phyloP scores from a whole-genome alignment of 2,329 filamentous ascomycete species.

The Beauveria medogensis region DNA sequence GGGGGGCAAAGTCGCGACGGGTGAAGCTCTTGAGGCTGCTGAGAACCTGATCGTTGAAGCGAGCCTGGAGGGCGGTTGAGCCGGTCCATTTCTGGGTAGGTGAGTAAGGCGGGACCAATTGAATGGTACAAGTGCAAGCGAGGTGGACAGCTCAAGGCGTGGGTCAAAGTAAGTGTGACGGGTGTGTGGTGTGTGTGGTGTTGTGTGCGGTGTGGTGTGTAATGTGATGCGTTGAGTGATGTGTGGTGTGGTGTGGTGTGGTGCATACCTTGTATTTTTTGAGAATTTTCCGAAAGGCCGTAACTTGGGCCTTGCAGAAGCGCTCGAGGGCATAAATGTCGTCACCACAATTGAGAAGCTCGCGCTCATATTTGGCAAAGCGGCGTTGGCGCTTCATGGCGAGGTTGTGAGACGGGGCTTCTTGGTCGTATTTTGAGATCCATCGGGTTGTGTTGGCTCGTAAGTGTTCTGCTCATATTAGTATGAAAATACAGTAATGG shows the following conservation, averaged over 20 bases:
- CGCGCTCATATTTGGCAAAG: conserved; percentile 45
- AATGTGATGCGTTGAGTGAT: too few relatives aligned
- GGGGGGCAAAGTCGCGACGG: conserved; percentile 51
- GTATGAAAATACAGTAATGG: background rate
- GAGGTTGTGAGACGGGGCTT: conserved; percentile 21
- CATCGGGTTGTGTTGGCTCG: conserved; percentile 39
- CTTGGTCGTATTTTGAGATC: conserved; percentile 34
- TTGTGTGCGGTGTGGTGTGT: too few relatives aligned
- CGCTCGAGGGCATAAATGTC: conserved; percentile 63
- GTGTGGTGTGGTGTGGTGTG: background rate
- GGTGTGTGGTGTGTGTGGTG: too few relatives aligned
- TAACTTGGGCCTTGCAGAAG: conserved; percentile 65
- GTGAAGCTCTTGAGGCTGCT: conserved; percentile 64
- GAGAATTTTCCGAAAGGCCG: conserved; percentile 72
- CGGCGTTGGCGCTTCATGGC: conserved; percentile 40
- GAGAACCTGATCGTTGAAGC: conserved; percentile 61
- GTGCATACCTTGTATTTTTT: conserved; percentile 70
- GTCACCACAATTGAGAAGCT: conserved; percentile 52
- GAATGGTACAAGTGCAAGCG: background rate
- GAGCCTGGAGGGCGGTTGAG: conserved; percentile 53
- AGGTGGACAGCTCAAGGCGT: too few relatives aligned
- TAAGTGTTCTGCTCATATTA: conserved; percentile 34
- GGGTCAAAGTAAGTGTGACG: too few relatives aligned
- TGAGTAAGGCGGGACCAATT: background rate
- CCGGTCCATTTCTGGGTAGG: conserved; percentile 67